Evolutionary conservation across 768 basidiomycete species (phyloP).

Genomic region (Leccinum barrowsii): DNA sequence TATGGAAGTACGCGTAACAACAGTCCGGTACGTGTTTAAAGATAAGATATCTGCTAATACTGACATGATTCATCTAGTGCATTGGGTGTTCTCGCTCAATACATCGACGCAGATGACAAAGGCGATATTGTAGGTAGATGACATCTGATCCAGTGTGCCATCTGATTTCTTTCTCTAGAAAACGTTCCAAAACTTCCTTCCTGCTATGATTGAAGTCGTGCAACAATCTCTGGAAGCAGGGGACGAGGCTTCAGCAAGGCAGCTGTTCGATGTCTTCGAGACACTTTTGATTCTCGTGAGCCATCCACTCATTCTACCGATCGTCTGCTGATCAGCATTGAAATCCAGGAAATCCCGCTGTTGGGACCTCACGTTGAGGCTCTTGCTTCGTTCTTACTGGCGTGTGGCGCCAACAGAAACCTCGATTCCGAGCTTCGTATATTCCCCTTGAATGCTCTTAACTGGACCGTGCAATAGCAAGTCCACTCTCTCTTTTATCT

Average conservation of each 20-base stretch:
- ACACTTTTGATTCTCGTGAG: slow-evolving; percentile 87
- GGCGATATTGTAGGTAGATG: slow-evolving; percentile 64
- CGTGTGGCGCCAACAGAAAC: slow-evolving; percentile 72
- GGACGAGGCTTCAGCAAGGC: slow-evolving; percentile 79
- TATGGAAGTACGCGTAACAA: slow-evolving; percentile 85
- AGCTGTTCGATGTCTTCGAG: slow-evolving; percentile 94
- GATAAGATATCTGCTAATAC: background rate
- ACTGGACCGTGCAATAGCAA: slow-evolving; percentile 96
- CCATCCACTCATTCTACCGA: background rate
- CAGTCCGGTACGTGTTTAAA: slow-evolving; percentile 56
- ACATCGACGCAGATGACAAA: slow-evolving; percentile 86
- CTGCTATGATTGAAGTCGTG: slow-evolving; percentile 85
- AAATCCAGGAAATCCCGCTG: slow-evolving; percentile 82
- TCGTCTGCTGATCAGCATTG: slow-evolving; percentile 3
- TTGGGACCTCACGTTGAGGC: slow-evolving; percentile 85
- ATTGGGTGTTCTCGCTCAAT: slow-evolving; percentile 91
- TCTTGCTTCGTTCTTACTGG: slow-evolving; percentile 84
- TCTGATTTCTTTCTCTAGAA: slow-evolving; percentile 43
- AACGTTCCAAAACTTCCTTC: slow-evolving; percentile 84
- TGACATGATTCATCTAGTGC: slow-evolving; percentile 43
- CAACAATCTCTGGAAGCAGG: slow-evolving; percentile 75
- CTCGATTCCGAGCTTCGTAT: slow-evolving; percentile 81
- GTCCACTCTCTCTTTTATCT: slow-evolving; percentile 22
- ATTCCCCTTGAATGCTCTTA: slow-evolving; percentile 87
- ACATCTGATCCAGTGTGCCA: background rate